Base-by-base conservation (phyloP, 106 monocot genomes). In the Dendrobium catenatum region DNA sequence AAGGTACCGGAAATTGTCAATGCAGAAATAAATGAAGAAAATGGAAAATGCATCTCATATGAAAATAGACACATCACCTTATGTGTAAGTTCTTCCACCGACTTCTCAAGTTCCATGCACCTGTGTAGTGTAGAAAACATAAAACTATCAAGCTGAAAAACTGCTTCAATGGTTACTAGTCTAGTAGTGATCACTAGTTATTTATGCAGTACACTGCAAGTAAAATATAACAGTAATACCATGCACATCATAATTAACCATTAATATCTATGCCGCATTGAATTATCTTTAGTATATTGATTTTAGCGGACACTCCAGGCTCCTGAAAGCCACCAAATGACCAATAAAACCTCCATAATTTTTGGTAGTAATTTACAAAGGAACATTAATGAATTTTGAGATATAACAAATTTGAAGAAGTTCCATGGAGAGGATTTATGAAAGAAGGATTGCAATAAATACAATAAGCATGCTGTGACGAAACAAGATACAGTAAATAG, bases 71-170 rank as follows among this genome's bases (percentile, higher is more conserved):
- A 40, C 6, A 72, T 72, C 40, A 72, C 72, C 72, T 40, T 40
- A 72, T 4, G 40, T 16, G 16, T 5, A 72, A 72, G 72, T 15
- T 72, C 37, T 40, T 72, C 72, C 72, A 72, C 72, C 13, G 72
- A 72, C 72, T 40, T 37, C 72, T 72, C 33, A 37, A 72, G 72
- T 72, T 29, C 72, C 72, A 72, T 72, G 29, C 72, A 72, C 72
- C 72, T 72, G 72, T 5, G 40, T 10, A 72, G 15, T 0, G 40
- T 16, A 72, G 4, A 40, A 33, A 27, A 72, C 72, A 72, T 72
- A 17, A 72, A 15, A 72, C 29, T 40, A 33, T 4, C 72, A 72
- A 72, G 37, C 72, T 72, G 5, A 37, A 27, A 72, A 15, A 37
- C 31, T 13, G 64, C 64, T 26, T 66, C 64, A n/a, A 66, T 66